phyloP scores from a whole-genome alignment of 129 eudicot species.

The Centella asiatica region DNA sequence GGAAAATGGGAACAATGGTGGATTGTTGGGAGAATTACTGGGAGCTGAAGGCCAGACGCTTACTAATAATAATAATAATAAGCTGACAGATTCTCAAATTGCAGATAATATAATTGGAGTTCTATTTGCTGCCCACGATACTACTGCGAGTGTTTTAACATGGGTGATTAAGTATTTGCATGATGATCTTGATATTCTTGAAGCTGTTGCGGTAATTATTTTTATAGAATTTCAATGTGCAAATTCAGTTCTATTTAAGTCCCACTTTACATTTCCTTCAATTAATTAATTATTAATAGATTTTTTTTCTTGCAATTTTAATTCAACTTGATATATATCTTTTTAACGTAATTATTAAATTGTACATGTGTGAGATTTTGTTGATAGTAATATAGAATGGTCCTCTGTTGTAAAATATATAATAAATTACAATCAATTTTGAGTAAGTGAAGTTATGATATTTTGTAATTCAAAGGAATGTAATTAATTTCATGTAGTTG shows the following conservation, averaged over 20 bases:
- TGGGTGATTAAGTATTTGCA: constrained; percentile 77
- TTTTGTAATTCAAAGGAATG: too few relatives aligned
- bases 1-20: constrained; percentile 32
- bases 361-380: too few relatives aligned
- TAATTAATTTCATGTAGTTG: too few relatives aligned
- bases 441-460: too few relatives aligned
- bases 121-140: constrained; percentile 85
- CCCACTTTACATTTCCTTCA: not conserved
- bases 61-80: too few relatives aligned
- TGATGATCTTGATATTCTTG: constrained; percentile 41
- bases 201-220: constrained; percentile 51
- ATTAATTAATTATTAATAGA: too few relatives aligned
- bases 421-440: too few relatives aligned
- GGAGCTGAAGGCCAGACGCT: constrained; percentile 22
- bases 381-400: too few relatives aligned
- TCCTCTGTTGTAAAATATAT: too few relatives aligned
- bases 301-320: too few relatives aligned
- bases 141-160: constrained; percentile 78
- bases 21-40: constrained; percentile 42
- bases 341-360: too few relatives aligned
- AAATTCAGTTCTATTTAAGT: not conserved
- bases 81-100: constrained; percentile 49
- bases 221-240: not conserved
- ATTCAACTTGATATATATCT: too few relatives aligned
- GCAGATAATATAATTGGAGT: constrained; percentile 84